A percentile compares a stretch with the other conserved stretches of the same genome.
Conservation (phyloP, 208 protist genomes). For the Acanthamoeba healyi region DNA sequence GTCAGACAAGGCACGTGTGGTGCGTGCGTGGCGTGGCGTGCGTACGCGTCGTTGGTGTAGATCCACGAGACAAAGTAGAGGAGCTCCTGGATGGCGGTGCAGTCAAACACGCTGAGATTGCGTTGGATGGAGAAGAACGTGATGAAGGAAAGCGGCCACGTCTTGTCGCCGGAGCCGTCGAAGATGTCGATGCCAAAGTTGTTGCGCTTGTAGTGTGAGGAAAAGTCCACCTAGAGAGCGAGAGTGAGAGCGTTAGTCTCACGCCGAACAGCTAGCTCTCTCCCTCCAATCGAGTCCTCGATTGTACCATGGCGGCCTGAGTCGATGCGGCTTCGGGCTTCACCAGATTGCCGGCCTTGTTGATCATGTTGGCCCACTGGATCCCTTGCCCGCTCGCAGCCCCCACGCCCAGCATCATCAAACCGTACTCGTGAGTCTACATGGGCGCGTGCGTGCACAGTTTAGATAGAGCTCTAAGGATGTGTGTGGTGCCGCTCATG, state of each 20-base stretch:
- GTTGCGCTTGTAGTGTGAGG: background rate
- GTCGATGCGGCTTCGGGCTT: background rate
- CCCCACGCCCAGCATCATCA: background rate
- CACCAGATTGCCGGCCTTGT: background rate
- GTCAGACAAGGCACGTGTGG: no score
- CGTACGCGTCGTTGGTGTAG: background rate
- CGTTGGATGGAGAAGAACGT: background rate
- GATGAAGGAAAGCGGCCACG: constrained; percentile 6
- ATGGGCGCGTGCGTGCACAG: no score
- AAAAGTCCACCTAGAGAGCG: no score
- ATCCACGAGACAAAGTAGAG: background rate
- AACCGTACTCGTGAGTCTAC: background rate
- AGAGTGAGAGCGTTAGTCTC: no score
- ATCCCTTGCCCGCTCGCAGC: background rate
- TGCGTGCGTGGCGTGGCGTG: no score
- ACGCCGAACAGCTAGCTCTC: no score
- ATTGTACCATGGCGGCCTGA: background rate
- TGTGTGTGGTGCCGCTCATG: no score
- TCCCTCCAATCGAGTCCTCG: no score
- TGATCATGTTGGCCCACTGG: constrained; percentile 7
- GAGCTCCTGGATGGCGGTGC: background rate
- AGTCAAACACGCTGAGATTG: background rate
- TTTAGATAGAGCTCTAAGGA: no score
- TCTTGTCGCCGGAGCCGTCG: background rate
- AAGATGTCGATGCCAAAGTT: constrained; percentile 7